Percentiles rank a stretch among this genome's conserved stretches.
Evolutionary conservation across 805 yeast species (phyloP).

Genomic region (Yamadazyma laniorum): DNA sequence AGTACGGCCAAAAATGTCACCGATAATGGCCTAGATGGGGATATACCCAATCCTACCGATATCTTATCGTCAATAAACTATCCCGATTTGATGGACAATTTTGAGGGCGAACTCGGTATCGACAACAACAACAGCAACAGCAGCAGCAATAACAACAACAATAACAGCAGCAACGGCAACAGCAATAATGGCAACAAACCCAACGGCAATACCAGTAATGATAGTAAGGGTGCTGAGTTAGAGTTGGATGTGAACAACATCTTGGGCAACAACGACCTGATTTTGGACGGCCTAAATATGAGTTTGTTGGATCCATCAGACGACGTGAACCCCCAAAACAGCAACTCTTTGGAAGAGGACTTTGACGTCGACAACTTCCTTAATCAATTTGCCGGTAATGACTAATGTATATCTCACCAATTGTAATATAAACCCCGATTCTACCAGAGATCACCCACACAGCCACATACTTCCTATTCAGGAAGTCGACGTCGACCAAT

Average conservation of each 20-base stretch:
- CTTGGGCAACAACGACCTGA: constrained; percentile 38
- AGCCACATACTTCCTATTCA: constrained; percentile 22
- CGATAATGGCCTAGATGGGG: constrained; percentile 1
- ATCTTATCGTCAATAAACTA: constrained; percentile 14
- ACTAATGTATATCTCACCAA: constrained; percentile 13
- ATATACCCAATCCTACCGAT: constrained; percentile 15
- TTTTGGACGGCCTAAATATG: constrained; percentile 44
- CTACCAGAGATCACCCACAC: too few relatives aligned
- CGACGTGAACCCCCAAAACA: constrained; percentile 13
- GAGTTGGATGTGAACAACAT: constrained; percentile 37
- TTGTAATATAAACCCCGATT: too few relatives aligned
- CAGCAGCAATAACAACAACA: constrained; percentile 1
- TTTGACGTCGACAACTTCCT: constrained; percentile 46
- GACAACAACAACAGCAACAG: background rate
- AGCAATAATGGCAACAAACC: constrained; percentile 4
- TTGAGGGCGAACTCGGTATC: background rate
- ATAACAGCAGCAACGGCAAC: constrained; percentile 1
- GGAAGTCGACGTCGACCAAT: constrained; percentile 37
- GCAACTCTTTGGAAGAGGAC: constrained; percentile 34
- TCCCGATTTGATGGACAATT: constrained; percentile 4
- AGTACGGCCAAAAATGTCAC: constrained; percentile 7
- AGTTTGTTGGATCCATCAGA: constrained; percentile 28
- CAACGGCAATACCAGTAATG: constrained; percentile 1
- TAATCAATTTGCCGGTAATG: constrained; percentile 41
- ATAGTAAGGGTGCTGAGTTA: constrained; percentile 4